Evolutionary conservation across 176 grass and related monocot genomes (phyloP), one percentile per base, ranked within the genome.

Genomic region (Aegilops bicornis): DNA sequence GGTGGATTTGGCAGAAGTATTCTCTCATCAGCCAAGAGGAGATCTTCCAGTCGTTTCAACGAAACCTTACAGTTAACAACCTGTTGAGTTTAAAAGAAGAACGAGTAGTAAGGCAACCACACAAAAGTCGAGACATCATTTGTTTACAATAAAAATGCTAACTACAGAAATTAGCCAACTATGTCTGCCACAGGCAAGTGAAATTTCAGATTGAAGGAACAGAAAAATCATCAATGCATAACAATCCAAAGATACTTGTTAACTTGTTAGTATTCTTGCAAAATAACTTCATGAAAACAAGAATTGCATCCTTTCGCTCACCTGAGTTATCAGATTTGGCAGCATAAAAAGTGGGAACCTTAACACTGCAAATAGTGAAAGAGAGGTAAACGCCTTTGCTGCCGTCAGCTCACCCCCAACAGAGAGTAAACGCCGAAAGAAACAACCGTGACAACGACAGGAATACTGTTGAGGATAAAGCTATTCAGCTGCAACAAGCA

Each of bases 241-340:
- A 69, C 20, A 62, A 62, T 65, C 23, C 58, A 79, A 7, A 27
- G 19, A 62, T 63, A 45, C 17, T 69, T 37, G 42, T 54, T 67
- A 69, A 36, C 30, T 39, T 87, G 68, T 69, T 29, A 52, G 62
- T 60, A 69, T 36, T 64, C 75, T 77, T 47, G 68, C 6, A 14
- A 69, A 76, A 61, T 87, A 87, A 84, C 64, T 79, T 86, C 20
- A 64, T 6, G 20, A 66, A 81, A 12, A 69, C 8, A 30, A 29
- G 22, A 66, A 60, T 79, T 79, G 42, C 22, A 60, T 17, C 33
- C 47, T 80, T 79, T 37, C 66, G 13, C 87, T 65, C 52, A 99
- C 97, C 97, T 99, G 97, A 89, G 97, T 99, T 83, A 99, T 94
- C 82, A 99, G 88, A 93, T 96, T 99, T 27, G 94, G 97, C 42